These are phyloP conservation scores for Alternaria solani DNA, from an alignment of 2,329 filamentous ascomycete genomes.

Conservation along the genomic window DNA sequence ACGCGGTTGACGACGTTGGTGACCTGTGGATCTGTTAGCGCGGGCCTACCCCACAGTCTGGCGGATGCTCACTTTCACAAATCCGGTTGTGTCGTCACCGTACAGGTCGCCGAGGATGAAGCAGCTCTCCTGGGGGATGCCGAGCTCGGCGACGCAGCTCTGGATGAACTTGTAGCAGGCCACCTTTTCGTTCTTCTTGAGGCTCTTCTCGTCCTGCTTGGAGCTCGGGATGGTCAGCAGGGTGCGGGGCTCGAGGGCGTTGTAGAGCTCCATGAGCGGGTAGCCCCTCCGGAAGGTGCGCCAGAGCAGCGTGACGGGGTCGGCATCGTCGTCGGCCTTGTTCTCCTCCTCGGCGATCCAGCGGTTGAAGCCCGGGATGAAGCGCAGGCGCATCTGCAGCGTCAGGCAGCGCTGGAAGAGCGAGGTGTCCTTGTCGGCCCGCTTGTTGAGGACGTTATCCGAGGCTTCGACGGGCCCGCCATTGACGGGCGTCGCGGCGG, in stretches of 20 bases:
- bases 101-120: constrained; percentile 93
- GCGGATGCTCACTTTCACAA: constrained; percentile 76
- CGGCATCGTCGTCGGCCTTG: constrained; percentile 71
- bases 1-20: constrained; percentile 92
- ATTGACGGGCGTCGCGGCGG: constrained; percentile 46
- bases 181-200: constrained; percentile 79
- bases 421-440: constrained; percentile 88
- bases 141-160: constrained; percentile 83
- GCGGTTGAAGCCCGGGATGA: constrained; percentile 82
- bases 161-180: constrained; percentile 93
- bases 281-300: constrained; percentile 82
- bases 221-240: constrained; percentile 72
- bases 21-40: constrained; percentile 61
- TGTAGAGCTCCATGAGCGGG: constrained; percentile 88
- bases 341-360: constrained; percentile 77
- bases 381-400: constrained; percentile 79
- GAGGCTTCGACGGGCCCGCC: constrained; percentile 76
- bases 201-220: constrained; percentile 63
- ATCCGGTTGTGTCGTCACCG: constrained; percentile 93
- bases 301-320: constrained; percentile 93
- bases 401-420: constrained; percentile 95
- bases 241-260: constrained; percentile 76
- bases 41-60: not conserved
- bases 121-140: constrained; percentile 80
- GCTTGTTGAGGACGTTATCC: constrained; percentile 96